Base-by-base conservation (phyloP, 2,329 filamentous ascomycete species). In the Venturia nashicola region DNA sequence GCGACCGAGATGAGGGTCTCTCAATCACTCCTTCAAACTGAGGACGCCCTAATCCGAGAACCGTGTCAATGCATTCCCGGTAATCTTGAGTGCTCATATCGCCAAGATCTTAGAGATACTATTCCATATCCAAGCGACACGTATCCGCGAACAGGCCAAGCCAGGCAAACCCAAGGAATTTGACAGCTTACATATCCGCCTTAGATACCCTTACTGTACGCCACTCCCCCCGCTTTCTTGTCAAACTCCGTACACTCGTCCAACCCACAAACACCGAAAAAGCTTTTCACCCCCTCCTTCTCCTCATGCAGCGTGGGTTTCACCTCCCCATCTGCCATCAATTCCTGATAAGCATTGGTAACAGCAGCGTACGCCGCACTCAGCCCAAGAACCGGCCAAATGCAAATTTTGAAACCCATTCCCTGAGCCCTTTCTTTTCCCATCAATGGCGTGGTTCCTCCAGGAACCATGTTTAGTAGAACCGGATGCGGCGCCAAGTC, bases 381-480 rank as follows among this genome's bases (percentile, higher is more conserved):
- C 36, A 61, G 43, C 39, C 20, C 43, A 18, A 61, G 36, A 61
- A 78, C 79, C 3, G 82, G 82, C 68, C 81, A 83, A 64, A 86
- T 86, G 57, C 84, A 80, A 64, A 86, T 77, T 65, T 78, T 77
- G 71, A 82, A 87, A 0, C 84, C 84, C 68, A 84, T 75, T 48
- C 79, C 74, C 65, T 76, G 76, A 11, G 83, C 83, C 68, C 85
- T 79, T 0, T 78, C 71, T 2, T 78, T 78, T 0, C 77, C 79
- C 62, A 82, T 79, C 36, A 80, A 75, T 0, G 84, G 84, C 32
- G 80, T 83, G 34, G 79, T 77, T 1, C 83, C 83, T 32, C 80
- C 78, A 65, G 80, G 78, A 0, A 86, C 83, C 67, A 80, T 82
- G 68, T 86, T 86, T 60, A 84, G 76, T 36, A 86, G 71, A 43